A percentile compares a stretch with the other conserved stretches of the same genome.
Evolutionary conservation across 495 filamentous ascomycete genomes (phyloP).

Genomic region (Podospora appendiculata): DNA sequence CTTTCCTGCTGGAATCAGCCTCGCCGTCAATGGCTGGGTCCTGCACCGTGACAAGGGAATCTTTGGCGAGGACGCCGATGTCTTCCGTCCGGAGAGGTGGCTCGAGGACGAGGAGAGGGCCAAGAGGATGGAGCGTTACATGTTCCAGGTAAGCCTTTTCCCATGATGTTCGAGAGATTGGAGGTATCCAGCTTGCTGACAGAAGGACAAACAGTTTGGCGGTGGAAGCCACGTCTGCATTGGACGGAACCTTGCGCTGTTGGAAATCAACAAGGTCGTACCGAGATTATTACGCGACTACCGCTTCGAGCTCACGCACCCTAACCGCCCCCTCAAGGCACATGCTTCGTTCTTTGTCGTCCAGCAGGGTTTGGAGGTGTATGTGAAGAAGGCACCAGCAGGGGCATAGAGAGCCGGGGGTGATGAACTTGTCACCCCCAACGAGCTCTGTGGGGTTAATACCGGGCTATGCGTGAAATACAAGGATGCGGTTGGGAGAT

Average conservation of each 20-base stretch:
- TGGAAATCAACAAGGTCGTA: conserved; percentile 52
- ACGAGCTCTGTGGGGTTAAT: too few relatives aligned
- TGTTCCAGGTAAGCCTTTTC: conserved; percentile 34
- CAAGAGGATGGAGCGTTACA: conserved; percentile 41
- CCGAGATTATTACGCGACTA: conserved; percentile 42
- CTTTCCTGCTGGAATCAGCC: conserved; percentile 41
- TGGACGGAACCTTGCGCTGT: conserved; percentile 45
- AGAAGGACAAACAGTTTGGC: conserved; percentile 31
- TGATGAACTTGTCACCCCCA: not conserved
- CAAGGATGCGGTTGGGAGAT: too few relatives aligned
- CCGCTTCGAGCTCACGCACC: conserved; percentile 41
- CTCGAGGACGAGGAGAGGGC: conserved; percentile 41
- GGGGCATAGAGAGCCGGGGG: not conserved
- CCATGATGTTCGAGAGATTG: not conserved
- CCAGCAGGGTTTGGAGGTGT: conserved; percentile 41
- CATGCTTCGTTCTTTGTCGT: conserved; percentile 50
- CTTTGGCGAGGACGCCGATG: conserved; percentile 58
- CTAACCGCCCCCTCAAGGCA: conserved; percentile 33
- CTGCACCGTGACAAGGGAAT: conserved; percentile 42
- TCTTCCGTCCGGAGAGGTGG: conserved; percentile 60
- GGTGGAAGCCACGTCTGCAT: conserved; percentile 48
- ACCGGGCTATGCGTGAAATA: too few relatives aligned
- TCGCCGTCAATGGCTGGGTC: conserved; percentile 50
- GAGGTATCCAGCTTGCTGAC: not conserved
- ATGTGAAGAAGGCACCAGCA: conserved; percentile 18